Base-by-base conservation (phyloP, 2,329 filamentous ascomycete genomes). In the Paraphoma sp. region DNA sequence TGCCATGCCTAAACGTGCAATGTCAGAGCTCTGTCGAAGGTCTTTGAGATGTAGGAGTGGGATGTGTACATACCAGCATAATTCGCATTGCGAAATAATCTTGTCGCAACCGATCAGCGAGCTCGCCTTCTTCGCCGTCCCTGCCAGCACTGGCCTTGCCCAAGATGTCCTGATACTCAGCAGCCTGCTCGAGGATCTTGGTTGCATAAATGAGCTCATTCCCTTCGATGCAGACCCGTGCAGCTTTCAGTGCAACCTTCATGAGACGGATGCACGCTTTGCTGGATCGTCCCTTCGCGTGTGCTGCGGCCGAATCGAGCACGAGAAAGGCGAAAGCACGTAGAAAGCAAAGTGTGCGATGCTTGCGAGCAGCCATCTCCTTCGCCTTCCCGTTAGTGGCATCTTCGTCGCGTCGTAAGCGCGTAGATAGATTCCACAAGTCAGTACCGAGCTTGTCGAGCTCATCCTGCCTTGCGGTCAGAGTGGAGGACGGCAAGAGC, bases 1-100 rank as follows among this genome's bases (percentile, higher is more conserved):
- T 87, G 87, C 87, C 89, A 96, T 30, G 88, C 85, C 91, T 94
- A 23, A 23, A 23, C 23, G 5, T 23, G 23, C 23, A 23, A 5
- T 23, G 23, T 23, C 23, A 36, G 14, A 36, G 10, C 33, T 14
- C 3, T 36, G 33, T 36, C 6, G 14, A 14, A 10, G 9, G 14
- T 36, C 33, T 36, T 36, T 14, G 33, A 36, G 33, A 36, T 36
- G 33, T 36, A 36, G 3, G 33, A 14, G 33, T 23, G 12, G 42
- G 5, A 23, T 18, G 4, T 2, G n/a, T 16, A 63, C 82, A 73
- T 76, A 92, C 92, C 75, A 95, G 73, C 31, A 84, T 82, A 38
- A 87, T 87, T 31, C 90, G 84, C 56, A 92, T 74, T 4, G 87
- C 83, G 41, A 87, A 82, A 64, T 91, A 93, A 61, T 92, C 86